These are phyloP conservation scores for Termitomyces sp. DNA, from an alignment of 768 basidiomycete genomes.

Conservation along the genomic window DNA sequence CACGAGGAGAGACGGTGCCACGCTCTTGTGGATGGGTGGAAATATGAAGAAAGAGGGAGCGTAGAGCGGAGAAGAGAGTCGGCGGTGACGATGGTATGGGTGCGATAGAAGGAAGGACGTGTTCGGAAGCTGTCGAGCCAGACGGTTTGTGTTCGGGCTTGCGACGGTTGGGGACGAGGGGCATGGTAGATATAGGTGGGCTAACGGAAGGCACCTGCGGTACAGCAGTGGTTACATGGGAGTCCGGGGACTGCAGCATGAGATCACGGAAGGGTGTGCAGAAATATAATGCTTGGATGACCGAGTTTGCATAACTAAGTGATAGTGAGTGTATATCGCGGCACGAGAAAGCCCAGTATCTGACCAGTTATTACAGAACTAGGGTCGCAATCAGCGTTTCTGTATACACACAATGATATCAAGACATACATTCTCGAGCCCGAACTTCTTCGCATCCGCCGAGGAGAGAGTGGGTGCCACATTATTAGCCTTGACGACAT, in stretches of 20 bases:
- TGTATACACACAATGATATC: background rate
- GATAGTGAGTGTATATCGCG: constrained; percentile 15
- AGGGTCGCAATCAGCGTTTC: constrained; percentile 4
- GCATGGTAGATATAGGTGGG: constrained; percentile 21
- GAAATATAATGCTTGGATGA: constrained; percentile 94
- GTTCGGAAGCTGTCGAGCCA: constrained; percentile 20
- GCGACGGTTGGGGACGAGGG: constrained; percentile 40
- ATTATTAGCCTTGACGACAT: constrained; percentile 24
- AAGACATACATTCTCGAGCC: constrained; percentile 88
- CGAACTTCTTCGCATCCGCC: constrained; percentile 85
- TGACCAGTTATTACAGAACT: constrained; percentile 98
- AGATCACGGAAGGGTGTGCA: constrained; percentile 92
- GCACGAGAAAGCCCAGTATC: constrained; percentile 9
- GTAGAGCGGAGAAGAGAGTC: constrained; percentile 87
- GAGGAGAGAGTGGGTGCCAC: constrained; percentile 35
- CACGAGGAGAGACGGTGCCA: constrained; percentile 85
- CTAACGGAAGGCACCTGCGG: constrained; percentile 18
- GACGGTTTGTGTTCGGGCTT: constrained; percentile 52
- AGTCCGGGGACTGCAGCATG: constrained; percentile 63
- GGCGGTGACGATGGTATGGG: constrained; percentile 57
- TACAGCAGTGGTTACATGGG: constrained; percentile 29
- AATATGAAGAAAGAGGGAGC: constrained; percentile 85
- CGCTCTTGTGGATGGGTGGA: constrained; percentile 71
- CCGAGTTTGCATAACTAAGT: constrained; percentile 94
- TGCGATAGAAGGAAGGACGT: constrained; percentile 25